A percentile compares a stretch with the other conserved stretches of the same genome.
phyloP scores from a whole-genome alignment of 306 rosid species.

The Lagenaria siceraria region DNA sequence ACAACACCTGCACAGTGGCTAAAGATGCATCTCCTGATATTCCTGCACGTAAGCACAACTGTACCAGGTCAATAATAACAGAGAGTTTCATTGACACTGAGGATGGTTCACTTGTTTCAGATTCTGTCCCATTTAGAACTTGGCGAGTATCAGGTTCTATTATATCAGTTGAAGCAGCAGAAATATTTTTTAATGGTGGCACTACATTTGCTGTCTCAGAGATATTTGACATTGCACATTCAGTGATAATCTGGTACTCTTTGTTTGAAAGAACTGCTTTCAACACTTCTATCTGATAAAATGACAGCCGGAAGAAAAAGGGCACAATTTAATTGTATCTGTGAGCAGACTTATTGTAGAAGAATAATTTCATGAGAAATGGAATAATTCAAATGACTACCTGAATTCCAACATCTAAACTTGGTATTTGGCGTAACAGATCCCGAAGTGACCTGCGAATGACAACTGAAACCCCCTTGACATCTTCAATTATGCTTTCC shows the following conservation, averaged over 20 bases:
- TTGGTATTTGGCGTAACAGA: conserved; percentile 57
- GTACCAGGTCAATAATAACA: conserved; percentile 56
- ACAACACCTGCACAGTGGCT: conserved; percentile 79
- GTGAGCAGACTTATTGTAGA: neutral
- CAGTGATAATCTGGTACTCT: conserved; percentile 79
- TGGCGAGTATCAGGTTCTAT: conserved; percentile 21
- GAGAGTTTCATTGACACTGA: conserved; percentile 45
- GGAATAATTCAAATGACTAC: conserved; percentile 17
- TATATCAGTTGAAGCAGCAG: conserved; percentile 27
- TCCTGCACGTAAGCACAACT: conserved; percentile 64
- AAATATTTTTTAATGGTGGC: conserved; percentile 38
- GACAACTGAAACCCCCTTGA: conserved; percentile 73
- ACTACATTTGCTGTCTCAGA: conserved; percentile 65
- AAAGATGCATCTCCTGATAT: conserved; percentile 63
- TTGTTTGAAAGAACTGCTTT: conserved; percentile 82
- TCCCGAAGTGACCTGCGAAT: conserved; percentile 86
- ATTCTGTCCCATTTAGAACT: conserved; percentile 26
- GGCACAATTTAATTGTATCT: neutral
- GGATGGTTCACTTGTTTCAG: conserved; percentile 28
- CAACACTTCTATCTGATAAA: conserved; percentile 59
- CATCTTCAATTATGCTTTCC: conserved; percentile 85
- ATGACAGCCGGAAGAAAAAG: neutral
- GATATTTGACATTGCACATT: conserved; percentile 79
- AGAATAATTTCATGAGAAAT: neutral
- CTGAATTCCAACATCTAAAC: conserved; percentile 52